Evolutionary conservation across 2,329 filamentous ascomycete genomes (phyloP).

Genomic region (Ceratocystis cacaofunesta): DNA sequence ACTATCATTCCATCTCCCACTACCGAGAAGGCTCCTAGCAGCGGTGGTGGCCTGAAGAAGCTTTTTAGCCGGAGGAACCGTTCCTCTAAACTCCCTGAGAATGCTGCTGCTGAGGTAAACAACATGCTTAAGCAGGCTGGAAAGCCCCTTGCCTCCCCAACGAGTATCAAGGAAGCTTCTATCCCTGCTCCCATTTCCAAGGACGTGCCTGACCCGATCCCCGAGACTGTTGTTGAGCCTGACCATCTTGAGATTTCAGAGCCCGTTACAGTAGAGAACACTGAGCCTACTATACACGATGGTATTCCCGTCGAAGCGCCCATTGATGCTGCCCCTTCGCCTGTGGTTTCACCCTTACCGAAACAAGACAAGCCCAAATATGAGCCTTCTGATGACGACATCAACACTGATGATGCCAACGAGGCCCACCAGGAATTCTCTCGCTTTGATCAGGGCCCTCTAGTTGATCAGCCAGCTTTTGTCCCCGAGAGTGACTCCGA

Average conservation of each 20-base stretch:
- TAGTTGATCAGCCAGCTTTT: constrained; percentile 76
- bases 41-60: constrained; percentile 42
- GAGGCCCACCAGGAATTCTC: constrained; percentile 47
- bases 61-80: constrained; percentile 51
- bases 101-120: constrained; percentile 36
- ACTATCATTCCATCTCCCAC: constrained; percentile 7
- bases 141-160: constrained; percentile 21
- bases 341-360: constrained; percentile 9
- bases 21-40: constrained; percentile 19
- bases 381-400: constrained; percentile 36
- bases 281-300: constrained; percentile 9
- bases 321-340: constrained; percentile 13
- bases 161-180: constrained; percentile 20
- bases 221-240: neutral
- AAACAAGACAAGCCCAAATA: constrained; percentile 26
- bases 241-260: neutral
- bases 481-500: constrained; percentile 42
- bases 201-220: constrained; percentile 12
- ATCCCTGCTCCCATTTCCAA: constrained; percentile 19
- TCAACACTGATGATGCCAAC: constrained; percentile 42
- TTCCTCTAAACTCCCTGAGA: constrained; percentile 40
- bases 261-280: constrained; percentile 8
- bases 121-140: constrained; percentile 33
- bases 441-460: constrained; percentile 75
- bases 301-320: neutral